phyloP scores from a whole-genome alignment of 306 rosid species.

The Pterocarpus santalinus region DNA sequence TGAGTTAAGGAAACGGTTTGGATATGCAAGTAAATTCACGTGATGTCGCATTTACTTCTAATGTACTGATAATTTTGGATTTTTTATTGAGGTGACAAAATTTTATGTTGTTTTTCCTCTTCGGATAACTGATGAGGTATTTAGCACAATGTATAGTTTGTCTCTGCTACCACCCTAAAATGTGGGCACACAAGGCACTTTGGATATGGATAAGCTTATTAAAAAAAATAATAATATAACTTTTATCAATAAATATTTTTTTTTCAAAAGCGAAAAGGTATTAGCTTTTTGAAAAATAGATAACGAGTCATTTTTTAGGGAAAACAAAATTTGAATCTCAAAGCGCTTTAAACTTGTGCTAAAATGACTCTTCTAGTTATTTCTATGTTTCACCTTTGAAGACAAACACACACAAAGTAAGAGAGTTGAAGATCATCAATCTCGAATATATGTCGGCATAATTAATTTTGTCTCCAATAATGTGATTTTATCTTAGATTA shows the following conservation, averaged over 20 bases:
- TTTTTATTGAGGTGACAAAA: too few relatives aligned
- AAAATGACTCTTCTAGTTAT: too few relatives aligned
- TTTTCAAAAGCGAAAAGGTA: background rate
- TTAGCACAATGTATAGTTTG: background rate
- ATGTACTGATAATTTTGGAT: too few relatives aligned
- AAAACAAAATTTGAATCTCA: background rate
- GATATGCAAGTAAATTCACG: too few relatives aligned
- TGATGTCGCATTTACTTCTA: too few relatives aligned
- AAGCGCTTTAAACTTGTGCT: background rate
- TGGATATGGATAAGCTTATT: background rate
- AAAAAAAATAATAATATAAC: background rate
- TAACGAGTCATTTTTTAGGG: background rate
- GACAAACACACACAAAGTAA: background rate
- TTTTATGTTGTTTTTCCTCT: too few relatives aligned
- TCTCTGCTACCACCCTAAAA: background rate
- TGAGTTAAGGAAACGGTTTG: too few relatives aligned
- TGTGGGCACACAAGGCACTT: background rate
- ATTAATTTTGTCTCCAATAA: background rate
- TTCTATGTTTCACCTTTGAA: slow-evolving; percentile 2
- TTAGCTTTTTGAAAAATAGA: background rate
- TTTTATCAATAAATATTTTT: background rate
- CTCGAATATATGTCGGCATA: background rate
- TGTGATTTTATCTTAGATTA: slow-evolving; percentile 12
- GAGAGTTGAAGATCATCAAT: background rate
- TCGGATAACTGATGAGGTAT: background rate